Evolutionary conservation across 495 filamentous ascomycete genomes (phyloP).

Genomic region (Penicillium salamii): DNA sequence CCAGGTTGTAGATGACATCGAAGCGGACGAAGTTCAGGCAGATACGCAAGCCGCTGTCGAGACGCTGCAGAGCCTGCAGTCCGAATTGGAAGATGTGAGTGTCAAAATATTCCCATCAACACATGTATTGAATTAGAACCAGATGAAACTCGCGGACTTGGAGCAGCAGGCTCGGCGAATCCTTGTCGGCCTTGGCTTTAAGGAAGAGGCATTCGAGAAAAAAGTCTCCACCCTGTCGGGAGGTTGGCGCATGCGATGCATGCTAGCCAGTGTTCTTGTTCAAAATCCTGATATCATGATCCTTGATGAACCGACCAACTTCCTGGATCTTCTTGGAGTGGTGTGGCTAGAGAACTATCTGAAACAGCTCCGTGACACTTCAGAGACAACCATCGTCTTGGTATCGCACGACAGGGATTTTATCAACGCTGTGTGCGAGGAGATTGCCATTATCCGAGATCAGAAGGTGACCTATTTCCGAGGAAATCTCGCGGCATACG

Average conservation of each 20-base stretch:
- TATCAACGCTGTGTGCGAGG: slow-evolving; percentile 65
- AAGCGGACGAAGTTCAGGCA: slow-evolving; percentile 48
- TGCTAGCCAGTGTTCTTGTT: slow-evolving; percentile 63
- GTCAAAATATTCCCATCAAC: no score
- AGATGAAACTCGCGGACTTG: slow-evolving; percentile 44
- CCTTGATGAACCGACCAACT: slow-evolving; percentile 86
- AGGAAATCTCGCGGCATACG: slow-evolving; percentile 67
- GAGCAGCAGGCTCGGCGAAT: slow-evolving; percentile 62
- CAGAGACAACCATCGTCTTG: slow-evolving; percentile 53
- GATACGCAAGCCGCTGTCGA: slow-evolving; percentile 64
- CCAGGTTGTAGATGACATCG: slow-evolving; percentile 52
- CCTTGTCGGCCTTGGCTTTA: slow-evolving; percentile 70
- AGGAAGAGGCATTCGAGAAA: slow-evolving; percentile 52
- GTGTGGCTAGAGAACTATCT: slow-evolving; percentile 78
- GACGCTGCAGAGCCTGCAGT: slow-evolving; percentile 59
- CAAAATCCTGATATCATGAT: slow-evolving; percentile 75
- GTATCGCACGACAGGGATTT: slow-evolving; percentile 83
- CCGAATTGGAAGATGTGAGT: slow-evolving; percentile 49
- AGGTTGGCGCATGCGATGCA: slow-evolving; percentile 74
- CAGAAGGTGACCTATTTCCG: slow-evolving; percentile 61
- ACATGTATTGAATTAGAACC: slow-evolving; percentile 5
- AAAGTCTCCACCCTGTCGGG: slow-evolving; percentile 66
- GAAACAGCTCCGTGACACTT: slow-evolving; percentile 41
- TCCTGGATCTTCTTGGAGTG: slow-evolving; percentile 75
- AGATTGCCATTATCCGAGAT: slow-evolving; percentile 72